These are phyloP conservation scores for Chenopodium formosanum DNA, from an alignment of 148 eudicot genomes.

Conservation along the genomic window DNA sequence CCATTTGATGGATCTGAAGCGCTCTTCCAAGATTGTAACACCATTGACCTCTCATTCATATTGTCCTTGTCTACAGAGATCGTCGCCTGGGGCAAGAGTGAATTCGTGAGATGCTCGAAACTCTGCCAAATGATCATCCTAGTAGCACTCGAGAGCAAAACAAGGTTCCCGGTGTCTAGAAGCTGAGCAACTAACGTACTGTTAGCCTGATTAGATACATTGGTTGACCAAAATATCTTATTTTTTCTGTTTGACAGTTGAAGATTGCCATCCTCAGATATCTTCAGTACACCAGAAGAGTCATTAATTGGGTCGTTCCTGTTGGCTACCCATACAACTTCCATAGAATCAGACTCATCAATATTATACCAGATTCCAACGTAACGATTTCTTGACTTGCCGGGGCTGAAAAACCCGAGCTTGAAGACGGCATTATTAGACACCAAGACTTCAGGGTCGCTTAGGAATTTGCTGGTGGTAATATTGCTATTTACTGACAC, in stretches of 20 bases:
- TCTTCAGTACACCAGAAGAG: constrained; percentile 20
- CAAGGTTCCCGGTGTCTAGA: constrained; percentile 55
- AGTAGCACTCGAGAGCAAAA: neutral
- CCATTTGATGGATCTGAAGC: constrained; percentile 28
- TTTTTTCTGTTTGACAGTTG: constrained; percentile 30
- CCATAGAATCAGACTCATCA: constrained; percentile 5
- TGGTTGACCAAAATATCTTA: constrained; percentile 44
- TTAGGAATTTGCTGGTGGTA: too few relatives aligned
- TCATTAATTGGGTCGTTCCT: constrained; percentile 24
- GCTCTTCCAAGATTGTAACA: constrained; percentile 25
- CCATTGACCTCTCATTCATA: neutral
- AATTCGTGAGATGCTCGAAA: constrained; percentile 59
- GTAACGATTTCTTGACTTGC: too few relatives aligned
- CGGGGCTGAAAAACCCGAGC: too few relatives aligned
- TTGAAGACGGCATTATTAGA: too few relatives aligned
- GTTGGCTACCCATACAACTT: constrained; percentile 37
- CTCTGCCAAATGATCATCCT: constrained; percentile 57
- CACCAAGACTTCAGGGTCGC: too few relatives aligned
- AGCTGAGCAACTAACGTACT: constrained; percentile 37
- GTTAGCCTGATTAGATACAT: constrained; percentile 9
- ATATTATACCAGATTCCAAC: constrained; percentile 36
- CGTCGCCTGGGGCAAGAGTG: constrained; percentile 30
- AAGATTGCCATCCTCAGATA: constrained; percentile 26
- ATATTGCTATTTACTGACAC: too few relatives aligned
- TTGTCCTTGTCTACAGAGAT: neutral